Conservation (phyloP, 176 grass and related monocot species). For the Aechmea fasciata region DNA sequence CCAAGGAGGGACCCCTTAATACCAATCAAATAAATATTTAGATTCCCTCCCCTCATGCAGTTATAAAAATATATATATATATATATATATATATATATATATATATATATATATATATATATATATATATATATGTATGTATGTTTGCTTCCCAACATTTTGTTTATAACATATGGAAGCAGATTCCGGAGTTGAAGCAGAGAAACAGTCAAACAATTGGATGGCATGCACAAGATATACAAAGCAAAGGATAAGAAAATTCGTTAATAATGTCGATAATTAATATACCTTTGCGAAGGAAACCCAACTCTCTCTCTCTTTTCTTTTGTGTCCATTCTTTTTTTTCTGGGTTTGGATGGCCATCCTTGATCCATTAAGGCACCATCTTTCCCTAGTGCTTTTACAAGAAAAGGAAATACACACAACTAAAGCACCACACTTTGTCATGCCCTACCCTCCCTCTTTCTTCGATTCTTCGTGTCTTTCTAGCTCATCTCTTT, state of each 20-base stretch:
- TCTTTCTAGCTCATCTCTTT: constrained; percentile 27
- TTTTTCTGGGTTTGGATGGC: constrained; percentile 22
- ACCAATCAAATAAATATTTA: constrained; percentile 2
- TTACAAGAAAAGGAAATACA: constrained; percentile 37
- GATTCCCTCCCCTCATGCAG: constrained; percentile 7
- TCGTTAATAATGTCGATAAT: constrained; percentile 30
- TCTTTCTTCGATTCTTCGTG: constrained; percentile 16
- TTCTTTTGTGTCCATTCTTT: constrained; percentile 1
- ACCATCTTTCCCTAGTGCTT: constrained; percentile 18
- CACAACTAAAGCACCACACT: constrained; percentile 34
- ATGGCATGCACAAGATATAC: constrained; percentile 15
- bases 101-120: no score
- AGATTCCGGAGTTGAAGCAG: constrained; percentile 51
- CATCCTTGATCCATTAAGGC: constrained; percentile 19
- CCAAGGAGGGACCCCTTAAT: no score
- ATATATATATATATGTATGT: neutral
- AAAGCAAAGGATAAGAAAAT: constrained; percentile 17
- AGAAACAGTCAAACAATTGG: constrained; percentile 69
- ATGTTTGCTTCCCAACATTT: constrained; percentile 54
- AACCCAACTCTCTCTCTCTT: constrained; percentile 20
- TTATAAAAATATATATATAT: no score
- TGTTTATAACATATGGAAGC: constrained; percentile 36
- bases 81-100: no score
- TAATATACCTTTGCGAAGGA: constrained; percentile 23
- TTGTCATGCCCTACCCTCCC: constrained; percentile 27